Conservation (phyloP, 2,329 filamentous ascomycete species). For the Aspergillus quadricinctus region DNA sequence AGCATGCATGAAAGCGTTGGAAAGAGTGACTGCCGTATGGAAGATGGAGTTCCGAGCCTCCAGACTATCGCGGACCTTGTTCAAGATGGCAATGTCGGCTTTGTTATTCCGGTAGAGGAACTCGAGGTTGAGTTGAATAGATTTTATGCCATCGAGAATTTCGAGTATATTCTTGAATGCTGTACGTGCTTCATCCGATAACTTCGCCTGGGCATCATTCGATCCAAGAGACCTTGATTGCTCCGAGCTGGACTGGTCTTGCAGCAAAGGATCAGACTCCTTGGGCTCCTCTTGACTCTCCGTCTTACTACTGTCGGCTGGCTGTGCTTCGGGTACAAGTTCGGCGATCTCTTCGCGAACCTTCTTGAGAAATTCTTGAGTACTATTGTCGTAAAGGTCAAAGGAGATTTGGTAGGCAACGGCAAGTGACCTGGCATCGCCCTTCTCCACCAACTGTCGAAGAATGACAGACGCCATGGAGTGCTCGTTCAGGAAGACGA, state of each 20-base stretch:
- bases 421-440: constrained; percentile 71
- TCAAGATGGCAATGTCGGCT: constrained; percentile 84
- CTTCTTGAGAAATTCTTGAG: constrained; percentile 90
- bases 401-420: constrained; percentile 97
- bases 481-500: constrained; percentile 90
- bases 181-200: constrained; percentile 49
- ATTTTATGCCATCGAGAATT: constrained; percentile 82
- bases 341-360: constrained; percentile 76
- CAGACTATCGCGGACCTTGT: constrained; percentile 92
- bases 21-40: constrained; percentile 94
- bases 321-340: constrained; percentile 36
- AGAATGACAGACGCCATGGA: constrained; percentile 86
- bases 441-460: constrained; percentile 72
- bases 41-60: constrained; percentile 98
- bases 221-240: constrained; percentile 35
- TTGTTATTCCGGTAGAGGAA: constrained; percentile 96
- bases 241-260: constrained; percentile 42
- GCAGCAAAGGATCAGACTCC: constrained; percentile 57
- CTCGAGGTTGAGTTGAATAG: constrained; percentile 90
- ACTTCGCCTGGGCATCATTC: constrained; percentile 39
- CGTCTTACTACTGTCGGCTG: constrained; percentile 43
- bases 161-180: constrained; percentile 55
- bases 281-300: constrained; percentile 50
- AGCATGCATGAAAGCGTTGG: constrained; percentile 98
- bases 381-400: constrained; percentile 96